Base-by-base conservation (phyloP, 1,284 basidiomycete genomes). In the Cutaneotrichosporon dermatis region DNA sequence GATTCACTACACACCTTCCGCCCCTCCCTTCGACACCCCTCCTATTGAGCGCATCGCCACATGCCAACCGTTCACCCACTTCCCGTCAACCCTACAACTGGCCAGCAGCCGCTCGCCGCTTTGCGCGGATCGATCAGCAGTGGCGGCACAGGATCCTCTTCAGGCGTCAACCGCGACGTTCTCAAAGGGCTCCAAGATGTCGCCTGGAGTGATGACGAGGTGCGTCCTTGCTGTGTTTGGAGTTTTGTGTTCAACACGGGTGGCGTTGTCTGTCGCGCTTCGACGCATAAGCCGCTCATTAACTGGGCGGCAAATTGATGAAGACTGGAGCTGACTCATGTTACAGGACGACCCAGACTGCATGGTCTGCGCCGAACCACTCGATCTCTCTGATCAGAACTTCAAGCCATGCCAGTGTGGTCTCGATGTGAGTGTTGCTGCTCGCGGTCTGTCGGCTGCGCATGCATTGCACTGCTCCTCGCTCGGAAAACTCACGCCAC, bases 371-470 rank as follows among this genome's bases (percentile, higher is more conserved):
- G 86, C 98, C 59, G 96, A 99, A 76, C 94, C 97, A 80, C 93
- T 99, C 86, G 96, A 99, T 80, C 86, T 99, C 65, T 94, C 93
- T 45, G 96, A 99, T 83, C 86, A 97, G 75, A 96, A 97, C 82
- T 99, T 99, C 83, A 96, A 95, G 82, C 96, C 96, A 15, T 99
- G 96, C 79, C 87, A 94, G 57, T 99, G 96, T 80, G 96, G 96
- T 67, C 96, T 99, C 80, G 94, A 97, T 84, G 94, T 90, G 75
- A 71, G 80, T 72, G 56, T 25, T 25, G 25, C 25, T 25, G 25
- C 25, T 25, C 25, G 25, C 25, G 25, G 25, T 25, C 25, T 25
- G 25, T 25, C 25, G 25, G 25, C 25, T 25, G 25, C 25, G 25
- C 25, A 25, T 25, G 25, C 25, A 25, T 25, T 25, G 25, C 25